phyloP scores from a whole-genome alignment of 2,329 filamentous ascomycete genomes.

The Ascochyta pisi region DNA sequence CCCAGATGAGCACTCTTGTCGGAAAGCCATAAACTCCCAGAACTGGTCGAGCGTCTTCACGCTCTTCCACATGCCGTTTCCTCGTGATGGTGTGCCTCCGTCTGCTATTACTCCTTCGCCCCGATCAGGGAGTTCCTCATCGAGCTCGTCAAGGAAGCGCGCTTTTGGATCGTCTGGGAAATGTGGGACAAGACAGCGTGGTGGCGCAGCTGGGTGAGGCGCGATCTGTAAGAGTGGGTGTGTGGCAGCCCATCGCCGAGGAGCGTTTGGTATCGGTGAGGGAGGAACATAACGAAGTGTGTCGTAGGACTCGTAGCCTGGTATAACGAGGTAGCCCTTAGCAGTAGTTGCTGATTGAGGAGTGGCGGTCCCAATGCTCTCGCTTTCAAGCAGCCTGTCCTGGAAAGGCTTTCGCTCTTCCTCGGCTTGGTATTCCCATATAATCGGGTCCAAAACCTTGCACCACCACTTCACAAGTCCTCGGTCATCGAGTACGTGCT shows the following conservation, averaged over 20 bases:
- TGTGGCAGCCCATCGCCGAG: slow-evolving; percentile 63
- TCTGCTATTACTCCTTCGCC: slow-evolving; percentile 42
- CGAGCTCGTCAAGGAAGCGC: slow-evolving; percentile 84
- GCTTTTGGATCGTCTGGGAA: slow-evolving; percentile 97
- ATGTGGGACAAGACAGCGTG: slow-evolving; percentile 83
- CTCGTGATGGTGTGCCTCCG: slow-evolving; percentile 54
- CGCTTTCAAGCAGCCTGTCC: slow-evolving; percentile 40
- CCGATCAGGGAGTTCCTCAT: slow-evolving; percentile 75
- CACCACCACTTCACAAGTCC: slow-evolving; percentile 97
- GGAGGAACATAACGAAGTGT: slow-evolving; percentile 78
- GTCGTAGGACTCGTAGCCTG: slow-evolving; percentile 83
- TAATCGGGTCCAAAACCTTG: slow-evolving; percentile 78
- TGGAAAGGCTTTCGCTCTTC: slow-evolving; percentile 45
- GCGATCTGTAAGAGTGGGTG: slow-evolving; percentile 77
- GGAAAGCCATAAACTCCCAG: slow-evolving; percentile 98
- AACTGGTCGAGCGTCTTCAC: slow-evolving; percentile 87
- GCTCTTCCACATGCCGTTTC: slow-evolving; percentile 79
- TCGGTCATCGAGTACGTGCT: slow-evolving; percentile 91
- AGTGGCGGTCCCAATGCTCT: slow-evolving; percentile 23
- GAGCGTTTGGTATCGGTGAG: slow-evolving; percentile 48
- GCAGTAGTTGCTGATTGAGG: slow-evolving; percentile 49
- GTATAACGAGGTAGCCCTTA: slow-evolving; percentile 85
- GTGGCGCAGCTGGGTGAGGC: slow-evolving; percentile 71
- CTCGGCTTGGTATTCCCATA: slow-evolving; percentile 59
- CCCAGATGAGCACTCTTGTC: slow-evolving; percentile 94